Base-by-base conservation (phyloP, 2,329 filamentous ascomycete genomes). In the Blastomyces emzantsi region DNA sequence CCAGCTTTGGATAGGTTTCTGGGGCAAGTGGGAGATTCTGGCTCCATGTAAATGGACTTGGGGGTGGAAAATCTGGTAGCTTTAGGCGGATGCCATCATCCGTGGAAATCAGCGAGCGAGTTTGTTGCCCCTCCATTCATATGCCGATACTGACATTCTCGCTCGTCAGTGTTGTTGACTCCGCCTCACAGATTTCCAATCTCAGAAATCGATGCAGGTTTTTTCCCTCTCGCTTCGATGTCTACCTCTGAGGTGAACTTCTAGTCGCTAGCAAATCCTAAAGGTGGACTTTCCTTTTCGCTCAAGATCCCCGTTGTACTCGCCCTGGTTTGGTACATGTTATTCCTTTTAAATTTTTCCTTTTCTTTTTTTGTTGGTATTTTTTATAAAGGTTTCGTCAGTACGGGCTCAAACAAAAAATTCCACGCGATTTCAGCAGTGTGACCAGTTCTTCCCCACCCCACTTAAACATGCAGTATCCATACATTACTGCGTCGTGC, bases 371-470 rank as follows among this genome's bases (percentile, higher is more conserved):
- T n/a, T n/a, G n/a, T n/a, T n/a, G n/a, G n/a, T n/a, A n/a, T 19
- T 4, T 39, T n/a, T 1, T 22, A 22, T 22, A 22, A 33, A 59
- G 39, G 22, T 45, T 19, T 28, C 39, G 22, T 22, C 56, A 28
- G 39, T 4, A 25, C 11, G 33, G 5, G 8, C 25, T 51, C 28
- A 17, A 58, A 60, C 58, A 60, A 60, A 60, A 28, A 49, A 60
- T 33, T 22, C 57, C 43, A 47, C 57, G 43, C 57, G 22, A 60
- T 28, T 36, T 47, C 28, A 60, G 49, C 58, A 36, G 43, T n/a
- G 30, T 60, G 41, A 60, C 25, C 8, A 60, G 43, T 60, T 22
- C 25, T 3, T 15, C 43, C 2, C 9, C 28, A 57, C 19, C 28
- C 17, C 33, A 39, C 54, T 41, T 7, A 39, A 39, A 39, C 19